Evolutionary conservation across 495 filamentous ascomycete species (phyloP).

Genomic region (Pseudoneurospora amorphoporcata): DNA sequence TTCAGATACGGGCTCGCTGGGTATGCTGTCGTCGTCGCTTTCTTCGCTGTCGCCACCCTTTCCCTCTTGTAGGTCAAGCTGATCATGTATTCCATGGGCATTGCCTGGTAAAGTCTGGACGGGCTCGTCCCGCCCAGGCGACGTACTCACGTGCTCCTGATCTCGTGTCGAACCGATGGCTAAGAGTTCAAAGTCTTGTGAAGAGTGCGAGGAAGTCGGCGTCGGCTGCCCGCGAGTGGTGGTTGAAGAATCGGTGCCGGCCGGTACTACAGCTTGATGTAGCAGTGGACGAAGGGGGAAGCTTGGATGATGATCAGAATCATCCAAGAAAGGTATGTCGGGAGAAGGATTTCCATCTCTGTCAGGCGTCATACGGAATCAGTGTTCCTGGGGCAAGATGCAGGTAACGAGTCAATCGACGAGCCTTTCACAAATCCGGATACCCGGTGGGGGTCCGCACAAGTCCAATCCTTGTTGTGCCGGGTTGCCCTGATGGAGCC

Average conservation of each 20-base stretch:
- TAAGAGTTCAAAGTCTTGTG: background rate
- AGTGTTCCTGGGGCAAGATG: background rate
- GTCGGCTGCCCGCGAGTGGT: background rate
- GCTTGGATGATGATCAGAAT: conserved; percentile 2
- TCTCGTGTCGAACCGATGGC: background rate
- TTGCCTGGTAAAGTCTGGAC: background rate
- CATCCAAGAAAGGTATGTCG: background rate
- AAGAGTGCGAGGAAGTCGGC: background rate
- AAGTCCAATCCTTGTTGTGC: background rate
- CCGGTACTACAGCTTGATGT: background rate
- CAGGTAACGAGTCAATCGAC: conserved; percentile 1
- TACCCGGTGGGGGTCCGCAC: background rate
- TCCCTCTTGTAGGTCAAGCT: background rate
- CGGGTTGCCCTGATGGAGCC: background rate
- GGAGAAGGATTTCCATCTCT: background rate
- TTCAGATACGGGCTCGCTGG: conserved; percentile 6
- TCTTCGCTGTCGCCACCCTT: conserved; percentile 7
- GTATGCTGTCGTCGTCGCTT: conserved; percentile 4
- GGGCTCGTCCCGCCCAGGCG: background rate
- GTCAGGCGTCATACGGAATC: conserved; percentile 8
- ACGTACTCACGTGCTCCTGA: background rate
- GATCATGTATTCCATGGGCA: conserved; percentile 8
- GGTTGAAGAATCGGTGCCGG: background rate
- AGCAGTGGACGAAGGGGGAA: conserved; percentile 11
- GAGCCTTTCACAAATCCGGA: background rate